Evolutionary conservation across 2,329 filamentous ascomycete genomes (phyloP).

Genomic region (Furcasterigmium sp.): DNA sequence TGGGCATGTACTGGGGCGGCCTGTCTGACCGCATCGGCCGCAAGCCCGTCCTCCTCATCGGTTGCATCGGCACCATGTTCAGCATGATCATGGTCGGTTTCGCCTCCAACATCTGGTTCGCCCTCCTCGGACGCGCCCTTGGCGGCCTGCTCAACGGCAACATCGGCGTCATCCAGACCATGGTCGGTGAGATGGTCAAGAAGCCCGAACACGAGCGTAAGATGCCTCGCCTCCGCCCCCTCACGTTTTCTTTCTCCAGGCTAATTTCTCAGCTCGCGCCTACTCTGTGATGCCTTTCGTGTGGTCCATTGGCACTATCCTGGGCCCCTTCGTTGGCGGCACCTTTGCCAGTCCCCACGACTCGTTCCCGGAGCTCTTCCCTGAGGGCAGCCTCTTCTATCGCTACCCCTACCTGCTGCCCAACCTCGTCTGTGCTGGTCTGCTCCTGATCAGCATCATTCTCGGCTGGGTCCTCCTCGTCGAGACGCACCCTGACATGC

Average conservation of each 20-base stretch:
- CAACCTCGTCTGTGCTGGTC: constrained; percentile 73
- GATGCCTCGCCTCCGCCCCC: constrained; percentile 18
- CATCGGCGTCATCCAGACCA: constrained; percentile 85
- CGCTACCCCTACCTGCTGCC: constrained; percentile 83
- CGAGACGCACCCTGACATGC: constrained; percentile 69
- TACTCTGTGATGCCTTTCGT: constrained; percentile 94
- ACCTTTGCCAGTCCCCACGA: constrained; percentile 74
- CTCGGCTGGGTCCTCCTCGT: constrained; percentile 76
- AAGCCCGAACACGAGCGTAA: constrained; percentile 81
- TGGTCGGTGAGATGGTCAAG: constrained; percentile 83
- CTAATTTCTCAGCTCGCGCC: constrained; percentile 57
- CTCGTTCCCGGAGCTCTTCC: constrained; percentile 68
- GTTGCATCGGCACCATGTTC: constrained; percentile 75
- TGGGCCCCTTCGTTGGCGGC: constrained; percentile 84
- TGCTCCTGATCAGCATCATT: constrained; percentile 75
- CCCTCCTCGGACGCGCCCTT: constrained; percentile 67
- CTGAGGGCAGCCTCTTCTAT: constrained; percentile 63
- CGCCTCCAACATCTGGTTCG: constrained; percentile 77
- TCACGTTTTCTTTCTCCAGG: neutral
- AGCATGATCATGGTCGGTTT: constrained; percentile 82
- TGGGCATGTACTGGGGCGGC: constrained; percentile 83
- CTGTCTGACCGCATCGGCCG: constrained; percentile 78
- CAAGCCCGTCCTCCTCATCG: constrained; percentile 78
- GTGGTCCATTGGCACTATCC: constrained; percentile 85
- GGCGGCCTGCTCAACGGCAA: constrained; percentile 88